phyloP scores from a whole-genome alignment of 2,329 filamentous ascomycete genomes.

The Aureobasidium sp. region DNA sequence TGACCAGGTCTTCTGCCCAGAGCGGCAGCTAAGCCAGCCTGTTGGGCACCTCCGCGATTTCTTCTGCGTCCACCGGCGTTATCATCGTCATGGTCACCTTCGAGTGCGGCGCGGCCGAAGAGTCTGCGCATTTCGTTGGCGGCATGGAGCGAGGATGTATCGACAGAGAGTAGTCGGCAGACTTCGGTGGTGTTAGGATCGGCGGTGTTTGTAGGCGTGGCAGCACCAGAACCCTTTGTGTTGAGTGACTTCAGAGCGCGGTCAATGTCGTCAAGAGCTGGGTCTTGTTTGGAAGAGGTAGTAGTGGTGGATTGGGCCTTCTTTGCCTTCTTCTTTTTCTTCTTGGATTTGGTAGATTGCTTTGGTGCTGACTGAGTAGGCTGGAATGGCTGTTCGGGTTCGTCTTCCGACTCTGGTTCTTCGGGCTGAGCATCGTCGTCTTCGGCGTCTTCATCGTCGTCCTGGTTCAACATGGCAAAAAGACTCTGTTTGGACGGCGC shows the following conservation, averaged over 20 bases:
- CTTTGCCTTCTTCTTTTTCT: constrained; percentile 51
- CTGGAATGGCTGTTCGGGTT: constrained; percentile 14
- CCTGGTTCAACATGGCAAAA: constrained; percentile 38
- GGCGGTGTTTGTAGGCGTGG: constrained; percentile 16
- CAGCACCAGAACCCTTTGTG: constrained; percentile 20
- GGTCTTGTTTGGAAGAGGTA: constrained; percentile 19
- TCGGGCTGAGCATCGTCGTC: constrained; percentile 26
- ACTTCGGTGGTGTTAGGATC: constrained; percentile 39
- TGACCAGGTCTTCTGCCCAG: constrained; percentile 39
- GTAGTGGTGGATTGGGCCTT: constrained; percentile 31
- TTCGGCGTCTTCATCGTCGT: constrained; percentile 28
- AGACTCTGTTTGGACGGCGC: constrained; percentile 31
- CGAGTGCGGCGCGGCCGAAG: constrained; percentile 58
- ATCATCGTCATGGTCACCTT: constrained; percentile 46
- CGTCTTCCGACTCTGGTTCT: constrained; percentile 27
- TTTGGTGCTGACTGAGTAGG: not conserved
- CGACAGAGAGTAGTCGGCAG: constrained; percentile 49
- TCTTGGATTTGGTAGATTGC: constrained; percentile 21
- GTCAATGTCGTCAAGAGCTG: constrained; percentile 56
- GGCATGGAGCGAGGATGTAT: constrained; percentile 69
- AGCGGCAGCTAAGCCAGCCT: constrained; percentile 51
- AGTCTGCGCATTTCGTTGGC: constrained; percentile 82
- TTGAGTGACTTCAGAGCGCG: constrained; percentile 52
- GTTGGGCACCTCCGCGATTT: constrained; percentile 44
- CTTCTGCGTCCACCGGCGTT: constrained; percentile 42